These are phyloP conservation scores for Kwoniella pini DNA, from an alignment of 768 basidiomycete genomes.

Conservation along the genomic window DNA sequence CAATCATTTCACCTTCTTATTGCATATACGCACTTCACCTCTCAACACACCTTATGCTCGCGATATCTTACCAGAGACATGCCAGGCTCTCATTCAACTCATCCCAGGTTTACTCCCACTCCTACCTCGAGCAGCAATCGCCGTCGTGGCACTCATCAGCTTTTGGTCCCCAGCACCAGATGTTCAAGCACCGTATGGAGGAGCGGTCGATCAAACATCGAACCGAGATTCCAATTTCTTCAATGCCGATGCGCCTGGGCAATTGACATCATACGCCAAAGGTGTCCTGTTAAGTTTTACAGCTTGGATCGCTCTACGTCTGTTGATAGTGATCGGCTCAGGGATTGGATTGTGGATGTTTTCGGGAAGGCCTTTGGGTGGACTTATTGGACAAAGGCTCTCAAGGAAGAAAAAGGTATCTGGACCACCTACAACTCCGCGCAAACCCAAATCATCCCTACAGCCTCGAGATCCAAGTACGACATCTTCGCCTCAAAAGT, in stretches of 20 bases:
- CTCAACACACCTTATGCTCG: constrained; percentile 55
- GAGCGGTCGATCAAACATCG: constrained; percentile 52
- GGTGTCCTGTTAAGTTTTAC: constrained; percentile 77
- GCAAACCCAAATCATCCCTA: constrained; percentile 15
- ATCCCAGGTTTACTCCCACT: constrained; percentile 77
- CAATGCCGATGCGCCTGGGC: constrained; percentile 60
- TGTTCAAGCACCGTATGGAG: constrained; percentile 60
- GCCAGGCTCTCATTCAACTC: constrained; percentile 81
- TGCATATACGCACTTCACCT: constrained; percentile 72
- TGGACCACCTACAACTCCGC: constrained; percentile 21
- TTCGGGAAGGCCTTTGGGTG: constrained; percentile 73
- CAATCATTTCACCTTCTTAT: constrained; percentile 79
- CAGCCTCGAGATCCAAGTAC: constrained; percentile 34
- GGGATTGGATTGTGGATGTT: constrained; percentile 78
- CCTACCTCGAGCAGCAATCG: constrained; percentile 76
- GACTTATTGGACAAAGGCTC: constrained; percentile 62
- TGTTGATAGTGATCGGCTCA: constrained; percentile 67
- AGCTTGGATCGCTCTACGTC: constrained; percentile 76
- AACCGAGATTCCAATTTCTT: constrained; percentile 75
- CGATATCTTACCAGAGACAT: constrained; percentile 76
- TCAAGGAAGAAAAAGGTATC: background rate
- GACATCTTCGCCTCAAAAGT: constrained; percentile 34
- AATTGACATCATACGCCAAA: constrained; percentile 72
- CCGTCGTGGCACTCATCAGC: constrained; percentile 69
- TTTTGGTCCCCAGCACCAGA: constrained; percentile 62